Base-by-base conservation (phyloP, 1,139 yeast genomes). In the Pichia sp. region DNA sequence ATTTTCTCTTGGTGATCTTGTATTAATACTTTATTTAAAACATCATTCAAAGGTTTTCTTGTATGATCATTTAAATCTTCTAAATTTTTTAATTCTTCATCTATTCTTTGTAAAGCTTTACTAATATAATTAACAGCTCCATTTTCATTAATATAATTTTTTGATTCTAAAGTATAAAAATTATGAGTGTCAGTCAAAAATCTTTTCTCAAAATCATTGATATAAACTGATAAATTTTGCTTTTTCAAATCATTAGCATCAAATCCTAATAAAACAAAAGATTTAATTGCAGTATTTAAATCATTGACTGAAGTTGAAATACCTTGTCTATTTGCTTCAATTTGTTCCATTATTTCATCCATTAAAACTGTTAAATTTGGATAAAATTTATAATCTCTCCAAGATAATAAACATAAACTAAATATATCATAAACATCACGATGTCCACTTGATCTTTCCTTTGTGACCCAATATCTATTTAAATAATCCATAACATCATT, bases 381-480 rank as follows among this genome's bases (percentile, higher is more conserved):
- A 55, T 78, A 76, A 66, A 92, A 92, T 78, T 92, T 76, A 54
- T 81, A 81, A 53, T 81, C 79, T 61, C 86, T 83, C 99, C 99
- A 94, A 47, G 88, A 83, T 56, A 89, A 75, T 52, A 92, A 71
- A 48, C 96, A 85, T 57, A 92, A 72, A 1, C 97, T 89, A 62
- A 87, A 83, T 37, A 94, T 95, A 66, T 94, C 98, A 65, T 83
- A 88, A 44, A 92, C 81, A 60, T 88, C 89, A 56, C 90, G 77
- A 60, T 88, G 80, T n/a, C 97, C 97, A 64, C 92, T 97, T 40
- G 90, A 86, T 61, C 97, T 78, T 66, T 92, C 97, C 64, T 95
- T 89, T 61, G 86, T 88, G 44, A 94, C 97, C 98, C 98, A 94
- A 68, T 92, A 92, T 56, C 97, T 78, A 66, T 94, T 94, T 78